Evolutionary conservation across 23 red algal species (phyloP), one percentile per base, ranked within the genome.

Genomic region (Gracilaria caudata): DNA sequence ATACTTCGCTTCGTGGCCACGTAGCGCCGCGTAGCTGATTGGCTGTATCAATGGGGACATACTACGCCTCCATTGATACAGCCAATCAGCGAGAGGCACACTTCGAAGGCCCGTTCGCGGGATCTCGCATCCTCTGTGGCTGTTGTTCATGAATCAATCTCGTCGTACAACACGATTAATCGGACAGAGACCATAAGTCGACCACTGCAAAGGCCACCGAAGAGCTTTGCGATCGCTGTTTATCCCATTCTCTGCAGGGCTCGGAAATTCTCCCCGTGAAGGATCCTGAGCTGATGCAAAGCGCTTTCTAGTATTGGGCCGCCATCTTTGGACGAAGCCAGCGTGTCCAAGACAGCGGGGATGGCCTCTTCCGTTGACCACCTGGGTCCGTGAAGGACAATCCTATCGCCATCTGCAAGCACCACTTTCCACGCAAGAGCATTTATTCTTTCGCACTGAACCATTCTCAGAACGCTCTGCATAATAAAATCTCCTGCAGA

Each of bases 341-440:
- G 29, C 41, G 51, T 55, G 23, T 55, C 51, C 24, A 53, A 4
- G 29, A 51, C 72, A 59, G 56, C 77, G 5, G 23, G 26, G 14
- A 3, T 20, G 10, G 66, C 82, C 12, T 54, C 82, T 45, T 45
- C 64, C 6, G 65, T 25, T 33, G 82, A 64, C 34, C 66, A 73
- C 9, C 26, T 4, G 19, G 82, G 64, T 20, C 82, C 82, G 14
- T 73, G 44, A 10, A 86, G 28, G 30, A 56, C 63, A 47, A 86
- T 45, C 23, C 41, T 51, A 35, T 73, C 26, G 1, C 12, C 82
- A 56, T 86, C 44, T 3, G 66, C 45, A 11, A 86, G 51, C 41
- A 59, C 37, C 14, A 74, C 65, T 17, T 43, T 40, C 82, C 82
- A 86, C 33, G 19, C 44, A 1, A 86, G 65, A 7, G 61, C 65